Conservation (phyloP, 768 basidiomycete genomes). For the Butyriboletus loyo region DNA sequence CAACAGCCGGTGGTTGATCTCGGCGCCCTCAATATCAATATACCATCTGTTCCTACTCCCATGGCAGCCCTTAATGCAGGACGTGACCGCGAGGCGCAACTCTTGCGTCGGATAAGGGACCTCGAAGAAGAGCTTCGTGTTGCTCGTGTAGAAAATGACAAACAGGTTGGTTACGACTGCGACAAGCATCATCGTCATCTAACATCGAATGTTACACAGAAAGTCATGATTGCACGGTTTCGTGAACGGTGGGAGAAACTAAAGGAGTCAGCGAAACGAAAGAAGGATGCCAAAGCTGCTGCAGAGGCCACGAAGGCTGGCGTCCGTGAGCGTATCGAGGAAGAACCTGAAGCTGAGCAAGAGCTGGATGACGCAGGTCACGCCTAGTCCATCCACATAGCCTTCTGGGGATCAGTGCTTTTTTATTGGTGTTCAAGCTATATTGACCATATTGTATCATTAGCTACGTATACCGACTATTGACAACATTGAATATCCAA, state of each 20-base stretch:
- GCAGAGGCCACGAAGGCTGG: constrained; percentile 42
- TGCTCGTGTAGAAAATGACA: constrained; percentile 71
- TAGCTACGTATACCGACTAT: constrained; percentile 8
- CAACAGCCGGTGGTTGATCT: constrained; percentile 48
- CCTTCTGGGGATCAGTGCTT: background rate
- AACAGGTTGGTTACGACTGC: constrained; percentile 53
- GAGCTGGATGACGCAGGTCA: constrained; percentile 37
- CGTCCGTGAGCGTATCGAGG: constrained; percentile 66
- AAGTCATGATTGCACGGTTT: constrained; percentile 78
- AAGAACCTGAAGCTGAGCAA: constrained; percentile 65
- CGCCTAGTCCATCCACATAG: background rate
- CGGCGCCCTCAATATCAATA: constrained; percentile 54
- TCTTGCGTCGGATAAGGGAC: constrained; percentile 58
- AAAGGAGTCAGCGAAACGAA: constrained; percentile 83
- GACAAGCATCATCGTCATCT: constrained; percentile 7
- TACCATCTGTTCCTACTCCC: constrained; percentile 45
- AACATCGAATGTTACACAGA: constrained; percentile 43
- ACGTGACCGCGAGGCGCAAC: constrained; percentile 54
- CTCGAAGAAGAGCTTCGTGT: constrained; percentile 74
- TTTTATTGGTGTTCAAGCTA: background rate
- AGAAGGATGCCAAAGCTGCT: constrained; percentile 69
- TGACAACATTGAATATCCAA: background rate
- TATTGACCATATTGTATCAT: constrained; percentile 12
- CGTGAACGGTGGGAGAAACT: constrained; percentile 87
- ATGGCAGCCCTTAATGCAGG: constrained; percentile 50